Conservation (phyloP, 2,329 filamentous ascomycete species). For the Trichoderma lentiforme region DNA sequence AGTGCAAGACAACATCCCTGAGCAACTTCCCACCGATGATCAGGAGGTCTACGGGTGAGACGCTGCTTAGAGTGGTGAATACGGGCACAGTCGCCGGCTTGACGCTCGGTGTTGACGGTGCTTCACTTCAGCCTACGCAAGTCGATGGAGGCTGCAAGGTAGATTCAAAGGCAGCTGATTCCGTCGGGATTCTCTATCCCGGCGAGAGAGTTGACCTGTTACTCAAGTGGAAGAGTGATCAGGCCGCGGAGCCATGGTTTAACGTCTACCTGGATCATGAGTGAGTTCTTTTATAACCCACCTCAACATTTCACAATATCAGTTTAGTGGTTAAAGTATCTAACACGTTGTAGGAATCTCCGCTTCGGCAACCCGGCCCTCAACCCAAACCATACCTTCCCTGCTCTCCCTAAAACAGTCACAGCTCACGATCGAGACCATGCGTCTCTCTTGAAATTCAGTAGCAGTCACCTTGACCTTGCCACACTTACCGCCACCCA, state of each 20-base stretch:
- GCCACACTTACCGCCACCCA: not conserved
- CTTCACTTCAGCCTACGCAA: slow-evolving; percentile 23
- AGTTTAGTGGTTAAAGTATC: not conserved
- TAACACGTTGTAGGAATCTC: slow-evolving; percentile 22
- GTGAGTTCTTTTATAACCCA: slow-evolving; percentile 18
- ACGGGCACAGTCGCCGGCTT: slow-evolving; percentile 26
- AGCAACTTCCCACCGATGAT: slow-evolving; percentile 20
- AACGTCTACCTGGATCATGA: slow-evolving; percentile 28
- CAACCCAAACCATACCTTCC: slow-evolving; percentile 22
- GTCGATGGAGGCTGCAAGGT: slow-evolving; percentile 25
- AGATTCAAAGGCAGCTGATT: slow-evolving; percentile 12
- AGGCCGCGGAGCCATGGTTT: slow-evolving; percentile 18
- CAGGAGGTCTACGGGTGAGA: not conserved
- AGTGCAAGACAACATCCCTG: slow-evolving; percentile 19
- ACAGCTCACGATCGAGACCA: not conserved
- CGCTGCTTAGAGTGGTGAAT: slow-evolving; percentile 26
- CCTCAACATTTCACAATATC: not conserved
- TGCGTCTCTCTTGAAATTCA: not conserved
- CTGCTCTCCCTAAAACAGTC: slow-evolving; percentile 17
- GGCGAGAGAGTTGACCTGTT: slow-evolving; percentile 26
- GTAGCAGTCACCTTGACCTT: slow-evolving; percentile 17
- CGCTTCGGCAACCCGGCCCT: slow-evolving; percentile 24
- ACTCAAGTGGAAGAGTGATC: slow-evolving; percentile 20
- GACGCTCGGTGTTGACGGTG: slow-evolving; percentile 22
- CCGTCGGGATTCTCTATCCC: slow-evolving; percentile 27